A percentile compares a stretch with the other conserved stretches of the same genome.
Evolutionary conservation across 2,329 filamentous ascomycete species (phyloP).

Genomic region (Fusarium lateritium): DNA sequence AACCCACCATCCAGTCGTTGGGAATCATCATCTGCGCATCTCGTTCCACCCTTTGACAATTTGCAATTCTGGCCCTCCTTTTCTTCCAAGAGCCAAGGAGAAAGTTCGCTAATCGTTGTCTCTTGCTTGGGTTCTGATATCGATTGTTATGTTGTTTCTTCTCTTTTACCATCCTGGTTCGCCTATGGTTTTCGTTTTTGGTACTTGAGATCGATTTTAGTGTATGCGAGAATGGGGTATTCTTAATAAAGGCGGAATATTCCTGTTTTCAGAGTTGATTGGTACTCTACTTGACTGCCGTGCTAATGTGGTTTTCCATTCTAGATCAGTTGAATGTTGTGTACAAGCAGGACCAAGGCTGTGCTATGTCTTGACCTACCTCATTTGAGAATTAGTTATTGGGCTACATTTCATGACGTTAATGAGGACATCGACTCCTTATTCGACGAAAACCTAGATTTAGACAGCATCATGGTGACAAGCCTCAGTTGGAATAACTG

Average conservation of each 20-base stretch:
- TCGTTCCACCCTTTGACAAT: conserved; percentile 6
- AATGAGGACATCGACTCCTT: too few species aligned
- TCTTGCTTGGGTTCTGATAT: conserved; percentile 41
- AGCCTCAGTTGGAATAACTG: not conserved
- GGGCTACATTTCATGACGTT: too few species aligned
- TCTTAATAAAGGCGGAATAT: conserved; percentile 52
- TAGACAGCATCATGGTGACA: not conserved
- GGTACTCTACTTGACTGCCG: not conserved
- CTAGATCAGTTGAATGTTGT: too few species aligned
- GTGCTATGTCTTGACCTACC: too few species aligned
- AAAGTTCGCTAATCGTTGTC: conserved; percentile 14
- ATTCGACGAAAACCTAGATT: not conserved
- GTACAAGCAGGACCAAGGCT: not conserved
- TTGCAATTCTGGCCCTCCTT: conserved; percentile 14
- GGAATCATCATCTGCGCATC: conserved; percentile 10
- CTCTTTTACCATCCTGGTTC: conserved; percentile 42
- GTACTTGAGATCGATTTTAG: conserved; percentile 36
- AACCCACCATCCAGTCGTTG: conserved; percentile 13
- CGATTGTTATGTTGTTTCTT: conserved; percentile 33
- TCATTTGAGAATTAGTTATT: too few species aligned
- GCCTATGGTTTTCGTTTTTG: conserved; percentile 28
- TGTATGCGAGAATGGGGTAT: conserved; percentile 46
- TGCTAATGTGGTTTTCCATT: not conserved
- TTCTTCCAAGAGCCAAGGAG: conserved; percentile 10
- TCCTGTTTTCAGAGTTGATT: conserved; percentile 33